A percentile compares a stretch with the other conserved stretches of the same genome.
These are phyloP conservation scores for Phytophthora crassamura DNA, from an alignment of 352 stramenopile species.

Conservation along the genomic window DNA sequence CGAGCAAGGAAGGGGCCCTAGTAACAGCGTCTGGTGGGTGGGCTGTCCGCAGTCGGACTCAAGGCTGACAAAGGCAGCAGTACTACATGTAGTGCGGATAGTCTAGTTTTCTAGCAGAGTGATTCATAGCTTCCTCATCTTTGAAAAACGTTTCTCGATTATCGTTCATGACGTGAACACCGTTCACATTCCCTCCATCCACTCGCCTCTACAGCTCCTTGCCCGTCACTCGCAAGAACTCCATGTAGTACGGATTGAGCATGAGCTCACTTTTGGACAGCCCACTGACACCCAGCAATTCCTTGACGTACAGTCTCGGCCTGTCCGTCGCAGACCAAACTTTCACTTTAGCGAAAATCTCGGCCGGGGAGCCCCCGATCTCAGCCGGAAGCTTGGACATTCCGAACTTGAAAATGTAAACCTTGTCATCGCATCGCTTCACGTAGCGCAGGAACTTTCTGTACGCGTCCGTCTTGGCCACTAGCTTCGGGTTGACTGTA, in stretches of 20 bases:
- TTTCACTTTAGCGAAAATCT: not conserved
- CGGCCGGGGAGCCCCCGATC: not conserved
- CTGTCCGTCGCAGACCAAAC: not conserved
- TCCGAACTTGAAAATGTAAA: not conserved
- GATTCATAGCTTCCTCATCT: no score
- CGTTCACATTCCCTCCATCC: not conserved
- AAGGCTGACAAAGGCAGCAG: no score
- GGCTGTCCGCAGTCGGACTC: no score
- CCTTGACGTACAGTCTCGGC: not conserved
- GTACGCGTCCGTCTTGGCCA: not conserved
- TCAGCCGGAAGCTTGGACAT: not conserved
- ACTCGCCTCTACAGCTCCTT: not conserved
- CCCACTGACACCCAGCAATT: not conserved
- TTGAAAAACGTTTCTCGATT: no score
- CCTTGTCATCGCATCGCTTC: not conserved
- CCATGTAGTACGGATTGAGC: not conserved
- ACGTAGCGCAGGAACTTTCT: not conserved
- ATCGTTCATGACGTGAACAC: no score
- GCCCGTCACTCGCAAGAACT: not conserved
- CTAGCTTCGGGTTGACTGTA: not conserved
- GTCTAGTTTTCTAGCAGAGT: no score
- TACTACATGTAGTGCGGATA: no score
- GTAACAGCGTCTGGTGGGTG: no score
- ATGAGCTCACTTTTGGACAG: not conserved
- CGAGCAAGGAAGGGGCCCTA: no score